phyloP scores from a whole-genome alignment of 129 eudicot genomes.

The Artemisia annua region DNA sequence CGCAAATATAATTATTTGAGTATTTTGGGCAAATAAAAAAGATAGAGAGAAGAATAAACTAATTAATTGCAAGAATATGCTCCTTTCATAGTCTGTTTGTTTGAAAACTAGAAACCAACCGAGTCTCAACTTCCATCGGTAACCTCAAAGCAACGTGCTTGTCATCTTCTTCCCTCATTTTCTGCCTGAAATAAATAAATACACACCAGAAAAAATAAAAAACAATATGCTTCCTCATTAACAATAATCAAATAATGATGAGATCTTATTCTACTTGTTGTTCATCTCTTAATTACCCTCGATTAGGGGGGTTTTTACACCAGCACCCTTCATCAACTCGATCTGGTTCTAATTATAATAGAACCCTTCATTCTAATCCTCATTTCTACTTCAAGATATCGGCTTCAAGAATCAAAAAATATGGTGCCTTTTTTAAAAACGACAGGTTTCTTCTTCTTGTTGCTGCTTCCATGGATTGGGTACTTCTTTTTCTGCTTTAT shows the following conservation, averaged over 20 bases:
- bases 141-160: too few relatives aligned
- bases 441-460: conserved; percentile 27
- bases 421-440: conserved; percentile 26
- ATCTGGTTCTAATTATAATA: background rate
- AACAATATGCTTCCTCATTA: conserved; percentile 10
- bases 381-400: conserved; percentile 26
- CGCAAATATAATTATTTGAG: too few relatives aligned
- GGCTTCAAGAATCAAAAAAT: conserved; percentile 20
- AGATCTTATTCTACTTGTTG: conserved; percentile 19
- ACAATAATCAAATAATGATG: conserved; percentile 6
- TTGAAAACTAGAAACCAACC: too few relatives aligned
- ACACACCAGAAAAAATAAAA: background rate
- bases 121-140: too few relatives aligned
- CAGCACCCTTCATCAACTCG: conserved; percentile 5
- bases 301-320: conserved; percentile 14
- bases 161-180: too few relatives aligned
- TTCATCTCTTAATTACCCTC: conserved; percentile 33
- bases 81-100: too few relatives aligned
- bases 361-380: background rate
- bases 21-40: too few relatives aligned
- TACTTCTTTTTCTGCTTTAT: conserved; percentile 10
- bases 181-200: background rate
- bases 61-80: too few relatives aligned
- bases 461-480: conserved; percentile 41
- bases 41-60: too few relatives aligned